These are phyloP conservation scores for Combretum micranthum DNA, from an alignment of 345 rosid species.

Conservation along the genomic window DNA sequence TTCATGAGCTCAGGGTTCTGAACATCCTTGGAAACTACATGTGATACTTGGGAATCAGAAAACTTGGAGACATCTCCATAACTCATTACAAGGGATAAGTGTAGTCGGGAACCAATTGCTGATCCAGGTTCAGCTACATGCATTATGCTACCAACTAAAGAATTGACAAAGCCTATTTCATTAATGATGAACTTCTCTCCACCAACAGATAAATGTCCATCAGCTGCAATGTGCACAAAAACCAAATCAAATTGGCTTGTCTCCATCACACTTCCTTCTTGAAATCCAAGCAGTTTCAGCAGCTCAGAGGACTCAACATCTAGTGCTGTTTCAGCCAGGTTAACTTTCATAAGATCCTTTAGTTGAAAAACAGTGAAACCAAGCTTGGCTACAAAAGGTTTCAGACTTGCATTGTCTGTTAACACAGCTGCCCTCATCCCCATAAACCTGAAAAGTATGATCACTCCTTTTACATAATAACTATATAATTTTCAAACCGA, in stretches of 20 bases:
- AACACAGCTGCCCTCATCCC: no score
- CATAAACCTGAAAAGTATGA: constrained; percentile 3
- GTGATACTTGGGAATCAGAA: constrained; percentile 29
- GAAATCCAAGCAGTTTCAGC: constrained; percentile 49
- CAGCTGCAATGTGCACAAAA: constrained; percentile 43
- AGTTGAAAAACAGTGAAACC: no score
- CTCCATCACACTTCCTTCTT: no score
- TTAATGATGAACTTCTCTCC: constrained; percentile 11
- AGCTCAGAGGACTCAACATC: no score
- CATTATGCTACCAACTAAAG: constrained; percentile 46
- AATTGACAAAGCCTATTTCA: constrained; percentile 33
- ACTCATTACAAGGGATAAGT: constrained; percentile 70
- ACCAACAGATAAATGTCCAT: constrained; percentile 18
- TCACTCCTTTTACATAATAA: background rate
- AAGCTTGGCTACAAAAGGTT: no score
- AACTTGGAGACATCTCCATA: constrained; percentile 44
- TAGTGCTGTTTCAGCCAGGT: no score
- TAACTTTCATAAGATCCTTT: no score
- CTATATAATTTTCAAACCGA: background rate
- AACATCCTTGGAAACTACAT: constrained; percentile 26
- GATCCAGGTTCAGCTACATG: constrained; percentile 46
- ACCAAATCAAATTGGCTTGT: no score
- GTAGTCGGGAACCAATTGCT: constrained; percentile 51
- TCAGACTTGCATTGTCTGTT: no score
- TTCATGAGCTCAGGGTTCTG: constrained; percentile 28